phyloP scores from a whole-genome alignment of 805 yeast genomes.

The Saturnispora gosingensis region DNA sequence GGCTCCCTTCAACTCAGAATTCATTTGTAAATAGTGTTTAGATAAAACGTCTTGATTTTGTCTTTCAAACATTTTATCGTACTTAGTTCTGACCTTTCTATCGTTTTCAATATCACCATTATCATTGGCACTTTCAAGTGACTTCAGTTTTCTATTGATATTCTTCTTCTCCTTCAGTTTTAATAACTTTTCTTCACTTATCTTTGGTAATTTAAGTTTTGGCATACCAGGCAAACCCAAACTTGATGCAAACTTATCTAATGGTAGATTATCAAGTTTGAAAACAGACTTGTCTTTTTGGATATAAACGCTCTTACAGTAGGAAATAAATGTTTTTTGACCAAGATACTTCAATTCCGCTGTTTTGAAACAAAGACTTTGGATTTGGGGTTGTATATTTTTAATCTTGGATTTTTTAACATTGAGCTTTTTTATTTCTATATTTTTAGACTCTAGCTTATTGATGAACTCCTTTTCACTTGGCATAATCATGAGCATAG shows the following conservation, averaged over 20 bases:
- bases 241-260: constrained; percentile 78
- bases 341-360: constrained; percentile 90
- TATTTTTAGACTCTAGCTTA: constrained; percentile 50
- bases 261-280: constrained; percentile 63
- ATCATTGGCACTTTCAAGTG: constrained; percentile 46
- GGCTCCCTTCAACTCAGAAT: constrained; percentile 33
- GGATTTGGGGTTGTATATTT: constrained; percentile 73
- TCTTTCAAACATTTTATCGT: constrained; percentile 93
- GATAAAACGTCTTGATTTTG: constrained; percentile 86
- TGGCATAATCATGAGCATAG: constrained; percentile 75
- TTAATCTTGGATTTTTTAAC: constrained; percentile 67
- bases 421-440: constrained; percentile 62
- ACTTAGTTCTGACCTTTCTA: constrained; percentile 66
- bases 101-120: constrained; percentile 50
- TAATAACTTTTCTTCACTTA: constrained; percentile 35
- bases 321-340: constrained; percentile 92
- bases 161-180: constrained; percentile 68
- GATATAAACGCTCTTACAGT: constrained; percentile 72
- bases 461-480: constrained; percentile 70
- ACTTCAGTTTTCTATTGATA: constrained; percentile 59
- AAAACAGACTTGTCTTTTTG: constrained; percentile 86
- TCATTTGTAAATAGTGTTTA: constrained; percentile 75
- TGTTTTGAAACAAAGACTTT: constrained; percentile 81
- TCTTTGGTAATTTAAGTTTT: constrained; percentile 61
- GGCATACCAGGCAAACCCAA: constrained; percentile 97